These are phyloP conservation scores for Actinomortierella wolfii DNA, from an alignment of 371 early-diverging fungal species.

Conservation along the genomic window DNA sequence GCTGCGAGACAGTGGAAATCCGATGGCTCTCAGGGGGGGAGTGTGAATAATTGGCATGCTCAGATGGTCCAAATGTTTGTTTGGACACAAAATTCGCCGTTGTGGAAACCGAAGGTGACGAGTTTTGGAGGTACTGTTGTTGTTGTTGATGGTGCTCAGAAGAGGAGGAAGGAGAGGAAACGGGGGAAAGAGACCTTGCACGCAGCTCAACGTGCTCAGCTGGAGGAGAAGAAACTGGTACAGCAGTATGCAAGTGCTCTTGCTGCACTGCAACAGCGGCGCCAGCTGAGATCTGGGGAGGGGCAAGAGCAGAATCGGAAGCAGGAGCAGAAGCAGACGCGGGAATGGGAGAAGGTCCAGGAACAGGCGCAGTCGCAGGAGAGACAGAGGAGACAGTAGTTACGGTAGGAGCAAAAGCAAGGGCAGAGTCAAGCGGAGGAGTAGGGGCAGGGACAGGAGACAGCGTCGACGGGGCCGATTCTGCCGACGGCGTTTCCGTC, in stretches of 20 bases:
- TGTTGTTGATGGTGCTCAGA: too few relatives aligned
- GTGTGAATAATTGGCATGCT: too few relatives aligned
- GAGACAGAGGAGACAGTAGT: too few relatives aligned
- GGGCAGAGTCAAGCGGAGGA: not conserved
- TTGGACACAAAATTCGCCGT: too few relatives aligned
- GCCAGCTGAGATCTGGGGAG: not conserved
- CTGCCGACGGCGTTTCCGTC: too few relatives aligned
- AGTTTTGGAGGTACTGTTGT: too few relatives aligned
- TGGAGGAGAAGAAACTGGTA: not conserved
- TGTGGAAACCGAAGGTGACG: too few relatives aligned
- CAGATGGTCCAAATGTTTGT: too few relatives aligned
- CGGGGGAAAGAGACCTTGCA: too few relatives aligned
- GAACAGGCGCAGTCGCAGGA: not conserved
- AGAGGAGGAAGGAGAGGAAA: too few relatives aligned
- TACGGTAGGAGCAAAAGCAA: not conserved
- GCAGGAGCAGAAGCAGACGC: conserved; percentile 5
- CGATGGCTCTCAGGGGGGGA: too few relatives aligned
- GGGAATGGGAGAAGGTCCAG: not conserved
- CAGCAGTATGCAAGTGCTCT: conserved; percentile 2
- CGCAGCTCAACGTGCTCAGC: not conserved
- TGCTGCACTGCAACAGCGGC: not conserved
- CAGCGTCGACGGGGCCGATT: not conserved
- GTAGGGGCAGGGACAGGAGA: not conserved
- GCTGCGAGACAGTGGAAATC: too few relatives aligned
- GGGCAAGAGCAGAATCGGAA: not conserved